Evolutionary conservation across 345 rosid species (phyloP), one percentile per base, ranked within the genome.

Genomic region (Eucalyptus polyanthemos): DNA sequence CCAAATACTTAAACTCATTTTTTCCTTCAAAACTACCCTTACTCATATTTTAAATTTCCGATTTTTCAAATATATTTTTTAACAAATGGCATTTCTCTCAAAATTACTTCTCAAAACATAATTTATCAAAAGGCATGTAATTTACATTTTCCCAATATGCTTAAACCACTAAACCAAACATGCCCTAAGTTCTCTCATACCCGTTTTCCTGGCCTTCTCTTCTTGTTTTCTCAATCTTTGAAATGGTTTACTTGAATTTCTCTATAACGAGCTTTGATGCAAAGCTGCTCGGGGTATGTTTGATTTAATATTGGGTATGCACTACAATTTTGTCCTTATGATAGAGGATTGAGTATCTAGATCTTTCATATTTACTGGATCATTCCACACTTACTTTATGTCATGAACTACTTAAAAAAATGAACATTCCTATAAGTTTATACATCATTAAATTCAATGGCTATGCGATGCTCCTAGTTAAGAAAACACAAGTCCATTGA

Each of bases 361-460:
- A 29, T 65, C 37, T 65, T 29, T 65, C 31, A 12, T 60, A 1
- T 60, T 65, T 29, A 29, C 3, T 14, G 72, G 2, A 3, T 29
- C 72, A 65, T 65, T 65, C 34, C n/a, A 15, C 72, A 14, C 0
- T 65, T 29, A 1, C 72, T 62, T 1, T 0, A 13, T 1, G 2
- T 65, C 72, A 2, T 14, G 34, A 65, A 65, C 72, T 65, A 65
- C 2, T 29, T 29, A 37, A 72, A 37, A 3, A 11, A 37, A 0
- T 37, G 6, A 19, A 72, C 5, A 72, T 72, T 19, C 45, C 5
- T 19, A 1, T 0, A 37, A 3, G 14, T 72, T 37, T 37, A 72
- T 11, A 72, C 83, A 72, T 37, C 81, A 17, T 37, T 37, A 37
- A 37, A 40, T 37, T 72, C 1, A 72, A 0, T 19, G 45, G 83